phyloP scores from a whole-genome alignment of 1,139 yeast genomes.

The Neolecta irregularis region DNA sequence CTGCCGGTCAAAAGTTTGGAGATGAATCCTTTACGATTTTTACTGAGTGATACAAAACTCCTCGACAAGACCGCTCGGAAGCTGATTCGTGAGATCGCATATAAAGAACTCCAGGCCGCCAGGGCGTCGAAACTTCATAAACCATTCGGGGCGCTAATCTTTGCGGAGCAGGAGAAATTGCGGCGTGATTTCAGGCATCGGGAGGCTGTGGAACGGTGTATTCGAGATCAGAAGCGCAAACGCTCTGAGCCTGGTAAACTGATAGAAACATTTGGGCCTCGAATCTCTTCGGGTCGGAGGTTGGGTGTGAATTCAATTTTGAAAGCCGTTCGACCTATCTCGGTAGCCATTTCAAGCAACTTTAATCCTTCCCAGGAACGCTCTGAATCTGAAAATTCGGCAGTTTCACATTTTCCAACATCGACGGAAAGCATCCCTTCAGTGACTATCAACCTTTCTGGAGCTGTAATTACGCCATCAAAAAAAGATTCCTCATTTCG shows the following conservation, averaged over 20 bases:
- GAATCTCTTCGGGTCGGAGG: conserved; percentile 19
- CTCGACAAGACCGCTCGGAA: conserved; percentile 10
- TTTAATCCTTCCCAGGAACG: too few relatives aligned
- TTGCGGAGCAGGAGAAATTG: conserved; percentile 35
- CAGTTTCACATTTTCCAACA: too few relatives aligned
- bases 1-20: conserved; percentile 25
- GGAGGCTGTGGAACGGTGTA: conserved; percentile 29
- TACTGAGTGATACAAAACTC: conserved; percentile 4
- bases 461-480: too few relatives aligned
- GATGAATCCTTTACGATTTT: conserved; percentile 2
- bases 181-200: conserved; percentile 36
- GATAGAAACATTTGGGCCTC: conserved; percentile 12
- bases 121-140: conserved; percentile 5
- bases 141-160: conserved; percentile 34
- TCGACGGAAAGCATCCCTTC: too few relatives aligned
- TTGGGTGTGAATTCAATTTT: conserved; percentile 23
- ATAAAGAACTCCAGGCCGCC: too few relatives aligned
- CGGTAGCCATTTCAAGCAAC: conserved; percentile 25
- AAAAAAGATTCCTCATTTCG: conserved; percentile 37
- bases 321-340: conserved; percentile 29
- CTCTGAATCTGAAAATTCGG: too few relatives aligned
- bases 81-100: conserved; percentile 16
- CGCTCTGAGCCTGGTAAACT: conserved; percentile 5
- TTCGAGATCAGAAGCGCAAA: conserved; percentile 5
- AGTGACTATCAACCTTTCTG: conserved; percentile 40